These are phyloP conservation scores for Raphidocelis subcapitata DNA, from an alignment of 139 green algal genomes.

Conservation along the genomic window DNA sequence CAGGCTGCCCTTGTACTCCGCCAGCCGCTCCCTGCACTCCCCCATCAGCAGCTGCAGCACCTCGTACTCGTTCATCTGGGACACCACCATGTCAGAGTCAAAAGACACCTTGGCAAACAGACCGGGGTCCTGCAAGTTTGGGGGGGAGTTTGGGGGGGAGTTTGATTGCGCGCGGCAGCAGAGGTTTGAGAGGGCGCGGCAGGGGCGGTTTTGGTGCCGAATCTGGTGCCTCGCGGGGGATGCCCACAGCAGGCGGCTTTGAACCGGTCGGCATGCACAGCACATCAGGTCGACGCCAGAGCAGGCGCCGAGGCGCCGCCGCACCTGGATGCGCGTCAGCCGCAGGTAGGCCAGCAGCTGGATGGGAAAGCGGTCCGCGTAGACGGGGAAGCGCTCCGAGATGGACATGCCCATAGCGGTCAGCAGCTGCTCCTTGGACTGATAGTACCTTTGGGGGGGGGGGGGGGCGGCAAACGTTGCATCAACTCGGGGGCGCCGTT, in stretches of 20 bases:
- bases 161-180: too few species aligned
- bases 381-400: constrained; percentile 86
- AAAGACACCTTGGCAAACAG: constrained; percentile 78
- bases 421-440: constrained; percentile 71
- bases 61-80: constrained; percentile 96
- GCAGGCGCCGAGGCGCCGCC: constrained; percentile 33
- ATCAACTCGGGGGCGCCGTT: too few species aligned
- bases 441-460: constrained; percentile 32
- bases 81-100: constrained; percentile 81
- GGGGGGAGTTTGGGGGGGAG: too few species aligned
- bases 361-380: constrained; percentile 80
- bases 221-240: too few species aligned
- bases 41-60: constrained; percentile 91
- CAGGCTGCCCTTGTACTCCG: constrained; percentile 48
- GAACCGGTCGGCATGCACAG: too few species aligned
- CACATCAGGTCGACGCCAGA: too few species aligned
- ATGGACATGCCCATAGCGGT: constrained; percentile 58
- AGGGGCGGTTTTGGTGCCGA: too few species aligned
- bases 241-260: too few species aligned
- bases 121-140: constrained; percentile 35
- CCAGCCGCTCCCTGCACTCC: constrained; percentile 80
- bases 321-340: constrained; percentile 62
- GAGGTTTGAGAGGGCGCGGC: too few species aligned
- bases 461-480: too few species aligned
- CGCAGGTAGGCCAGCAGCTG: constrained; percentile 92